Evolutionary conservation across 2,329 filamentous ascomycete species (phyloP).

Genomic region (Bipolaris cookei): DNA sequence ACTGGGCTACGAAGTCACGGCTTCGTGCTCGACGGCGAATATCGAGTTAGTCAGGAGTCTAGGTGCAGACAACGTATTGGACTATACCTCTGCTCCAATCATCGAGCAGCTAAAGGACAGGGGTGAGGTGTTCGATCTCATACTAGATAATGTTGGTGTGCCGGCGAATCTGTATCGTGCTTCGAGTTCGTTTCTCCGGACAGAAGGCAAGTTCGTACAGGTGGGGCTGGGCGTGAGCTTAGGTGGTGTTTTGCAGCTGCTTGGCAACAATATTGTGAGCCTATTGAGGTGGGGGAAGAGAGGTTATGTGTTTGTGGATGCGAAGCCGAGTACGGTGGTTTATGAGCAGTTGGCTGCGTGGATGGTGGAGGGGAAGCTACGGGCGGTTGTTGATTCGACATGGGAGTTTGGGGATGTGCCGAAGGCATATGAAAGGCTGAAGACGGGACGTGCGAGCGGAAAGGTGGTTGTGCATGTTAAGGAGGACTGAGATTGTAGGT

Average conservation of each 20-base stretch:
- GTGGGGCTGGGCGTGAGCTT: constrained; percentile 3
- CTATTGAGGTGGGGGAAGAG: neutral
- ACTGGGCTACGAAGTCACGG: constrained; percentile 62
- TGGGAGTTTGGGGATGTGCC: constrained; percentile 61
- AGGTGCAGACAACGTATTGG: constrained; percentile 66
- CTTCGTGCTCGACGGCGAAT: constrained; percentile 63
- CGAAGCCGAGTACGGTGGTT: constrained; percentile 35
- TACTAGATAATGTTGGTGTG: constrained; percentile 62
- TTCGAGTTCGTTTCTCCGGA: constrained; percentile 10
- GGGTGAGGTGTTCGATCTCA: constrained; percentile 57
- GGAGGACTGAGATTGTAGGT: neutral
- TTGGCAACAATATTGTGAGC: constrained; percentile 3
- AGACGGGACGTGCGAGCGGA: constrained; percentile 59
- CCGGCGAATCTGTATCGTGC: constrained; percentile 30
- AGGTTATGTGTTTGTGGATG: constrained; percentile 11
- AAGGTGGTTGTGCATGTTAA: constrained; percentile 59
- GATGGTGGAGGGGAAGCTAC: constrained; percentile 64
- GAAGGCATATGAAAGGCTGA: constrained; percentile 63
- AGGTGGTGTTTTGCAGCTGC: neutral
- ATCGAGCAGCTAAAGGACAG: constrained; percentile 53
- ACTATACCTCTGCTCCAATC: constrained; percentile 60
- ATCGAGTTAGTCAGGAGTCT: constrained; percentile 60
- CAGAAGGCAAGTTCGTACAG: constrained; percentile 14
- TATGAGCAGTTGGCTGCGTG: constrained; percentile 56
- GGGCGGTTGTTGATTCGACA: constrained; percentile 60